Base-by-base conservation (phyloP, 768 basidiomycete species). In the Coprinellus micaceus region DNA sequence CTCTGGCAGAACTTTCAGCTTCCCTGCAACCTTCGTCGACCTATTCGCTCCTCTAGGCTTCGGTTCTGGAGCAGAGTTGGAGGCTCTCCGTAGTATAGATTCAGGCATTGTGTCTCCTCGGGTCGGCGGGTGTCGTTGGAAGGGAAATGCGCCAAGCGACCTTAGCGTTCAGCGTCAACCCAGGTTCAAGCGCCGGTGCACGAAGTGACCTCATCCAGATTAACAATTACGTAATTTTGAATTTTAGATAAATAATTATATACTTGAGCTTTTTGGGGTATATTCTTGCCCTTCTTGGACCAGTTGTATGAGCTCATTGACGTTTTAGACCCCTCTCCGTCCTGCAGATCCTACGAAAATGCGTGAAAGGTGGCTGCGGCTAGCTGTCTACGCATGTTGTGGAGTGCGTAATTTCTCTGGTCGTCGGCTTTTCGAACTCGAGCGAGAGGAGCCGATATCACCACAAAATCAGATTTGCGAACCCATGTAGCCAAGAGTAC, bases 1-100 rank as follows among this genome's bases (percentile, higher is more conserved):
- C 66, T 94, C 91, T 47, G 91, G 91, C 28, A 94, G 78, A 15
- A 94, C 89, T 66, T 94, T 93, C 61, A 94, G 82, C 68, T 94
- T 94, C 43, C 90, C 89, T 12, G 86, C 85, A 9, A 87, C 82
- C 66, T 91, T 91, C 0, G 89, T 90, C 19, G 88, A 85, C 60
- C 89, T 78, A 63, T 90, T 89, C 13, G 88, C 88, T 0, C 88
- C 88, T 52, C 88, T 79, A 21, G 77, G 71, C 62, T 88, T 89
- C 11, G 74, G 68, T 58, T 86, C 84, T 13, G 65, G 51, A 26
- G 55, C 28, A 6, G 56, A 45, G 24, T 30, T 9, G 17, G 60
- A 12, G 4, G n/a, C 48, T 41, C 52, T 52, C 48, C 19, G 43
- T 10, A 44, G 56, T 12, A 49, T 49, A 15, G 47, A 41, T 53